These are phyloP conservation scores for Chytriomyces confervae DNA, from an alignment of 192 early-diverging fungal species.

Conservation along the genomic window DNA sequence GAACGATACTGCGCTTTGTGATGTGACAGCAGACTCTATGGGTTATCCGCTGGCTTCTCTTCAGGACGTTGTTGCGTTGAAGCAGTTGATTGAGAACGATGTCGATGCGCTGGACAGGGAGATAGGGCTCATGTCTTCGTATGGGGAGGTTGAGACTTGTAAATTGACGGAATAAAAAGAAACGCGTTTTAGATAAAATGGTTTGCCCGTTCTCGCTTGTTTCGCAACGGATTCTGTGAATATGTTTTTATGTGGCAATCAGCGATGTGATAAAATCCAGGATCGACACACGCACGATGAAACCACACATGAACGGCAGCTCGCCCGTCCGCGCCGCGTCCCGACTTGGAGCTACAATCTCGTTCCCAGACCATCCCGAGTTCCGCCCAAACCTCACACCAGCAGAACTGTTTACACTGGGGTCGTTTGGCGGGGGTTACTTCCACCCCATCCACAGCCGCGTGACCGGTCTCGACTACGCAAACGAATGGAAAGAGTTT, in stretches of 20 bases:
- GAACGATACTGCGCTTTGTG: background rate
- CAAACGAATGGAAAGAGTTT: background rate
- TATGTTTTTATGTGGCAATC: too few relatives aligned
- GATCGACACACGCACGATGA: too few relatives aligned
- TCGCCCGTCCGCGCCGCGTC: background rate
- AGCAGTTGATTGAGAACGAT: constrained; percentile 29
- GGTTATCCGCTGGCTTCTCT: constrained; percentile 13
- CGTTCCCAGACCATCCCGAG: background rate
- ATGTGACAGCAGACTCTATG: background rate
- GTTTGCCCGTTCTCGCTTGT: too few relatives aligned
- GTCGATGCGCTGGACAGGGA: constrained; percentile 40
- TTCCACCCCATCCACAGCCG: background rate
- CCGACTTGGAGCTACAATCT: background rate
- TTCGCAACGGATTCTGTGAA: too few relatives aligned
- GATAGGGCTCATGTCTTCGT: constrained; percentile 23
- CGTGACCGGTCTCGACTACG: background rate
- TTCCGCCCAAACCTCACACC: background rate
- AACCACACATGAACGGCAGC: background rate
- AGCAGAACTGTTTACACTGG: background rate
- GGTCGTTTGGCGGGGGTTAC: background rate
- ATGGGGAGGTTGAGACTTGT: too few relatives aligned
- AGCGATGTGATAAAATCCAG: too few relatives aligned
- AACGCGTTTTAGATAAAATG: too few relatives aligned
- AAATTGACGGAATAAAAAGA: too few relatives aligned
- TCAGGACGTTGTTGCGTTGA: constrained; percentile 26